Conservation (phyloP, 2,329 filamentous ascomycete genomes). For the Fusarium tupiense region DNA sequence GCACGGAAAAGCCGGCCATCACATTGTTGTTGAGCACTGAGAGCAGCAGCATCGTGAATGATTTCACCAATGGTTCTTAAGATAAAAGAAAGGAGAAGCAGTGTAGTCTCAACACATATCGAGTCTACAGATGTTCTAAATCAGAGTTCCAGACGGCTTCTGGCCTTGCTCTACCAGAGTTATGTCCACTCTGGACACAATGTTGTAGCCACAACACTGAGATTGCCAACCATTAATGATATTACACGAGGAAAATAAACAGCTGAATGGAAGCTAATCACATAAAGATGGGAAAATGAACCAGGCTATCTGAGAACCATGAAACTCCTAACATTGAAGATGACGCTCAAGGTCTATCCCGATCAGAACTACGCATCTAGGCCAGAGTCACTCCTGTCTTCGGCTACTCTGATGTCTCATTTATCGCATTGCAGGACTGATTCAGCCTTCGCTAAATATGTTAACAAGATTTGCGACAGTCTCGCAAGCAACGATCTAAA, state of each 20-base stretch:
- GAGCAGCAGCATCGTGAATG: no score
- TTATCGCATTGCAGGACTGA: not conserved
- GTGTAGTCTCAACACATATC: rapidly evolving
- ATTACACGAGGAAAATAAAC: not conserved
- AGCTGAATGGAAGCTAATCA: not conserved
- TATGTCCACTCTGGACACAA: not conserved
- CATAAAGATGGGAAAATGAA: not conserved
- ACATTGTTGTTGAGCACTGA: not conserved
- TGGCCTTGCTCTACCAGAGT: not conserved
- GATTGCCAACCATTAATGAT: not conserved
- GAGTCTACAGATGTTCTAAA: not conserved
- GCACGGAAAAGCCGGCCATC: not conserved
- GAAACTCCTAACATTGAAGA: not conserved
- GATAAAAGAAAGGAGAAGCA: not conserved
- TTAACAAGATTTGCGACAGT: not conserved
- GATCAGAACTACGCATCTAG: no score
- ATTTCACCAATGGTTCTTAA: not conserved
- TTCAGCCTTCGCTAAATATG: not conserved
- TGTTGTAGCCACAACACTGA: not conserved
- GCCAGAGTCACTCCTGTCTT: not conserved
- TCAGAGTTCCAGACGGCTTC: not conserved
- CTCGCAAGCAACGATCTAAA: not conserved
- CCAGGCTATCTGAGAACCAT: no score
- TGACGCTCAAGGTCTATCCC: not conserved
- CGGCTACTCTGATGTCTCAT: not conserved